phyloP scores from a whole-genome alignment of 306 rosid species.

The Pyrus communis region DNA sequence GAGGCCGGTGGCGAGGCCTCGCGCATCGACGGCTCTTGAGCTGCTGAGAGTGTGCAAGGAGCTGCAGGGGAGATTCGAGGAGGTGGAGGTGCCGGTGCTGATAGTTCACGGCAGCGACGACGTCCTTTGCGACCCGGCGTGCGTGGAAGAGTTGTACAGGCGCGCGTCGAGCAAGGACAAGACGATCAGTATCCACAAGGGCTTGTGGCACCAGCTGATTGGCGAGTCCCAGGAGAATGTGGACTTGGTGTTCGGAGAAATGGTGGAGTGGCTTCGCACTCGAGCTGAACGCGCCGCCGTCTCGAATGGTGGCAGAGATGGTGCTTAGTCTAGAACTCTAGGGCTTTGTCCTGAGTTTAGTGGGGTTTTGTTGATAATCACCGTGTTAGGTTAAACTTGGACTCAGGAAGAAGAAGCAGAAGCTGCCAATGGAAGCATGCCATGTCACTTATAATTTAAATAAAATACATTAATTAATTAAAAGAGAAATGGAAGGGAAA shows the following conservation, averaged over 20 bases:
- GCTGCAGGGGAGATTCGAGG: slow-evolving; percentile 71
- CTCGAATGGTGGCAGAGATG: background rate
- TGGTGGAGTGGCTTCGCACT: slow-evolving; percentile 55
- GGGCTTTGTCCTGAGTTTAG: background rate
- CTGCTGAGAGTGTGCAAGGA: slow-evolving; percentile 71
- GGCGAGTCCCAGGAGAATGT: slow-evolving; percentile 62
- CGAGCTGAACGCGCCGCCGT: slow-evolving; percentile 25
- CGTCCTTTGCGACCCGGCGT: slow-evolving; percentile 75
- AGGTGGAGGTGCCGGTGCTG: slow-evolving; percentile 76
- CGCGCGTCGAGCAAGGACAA: slow-evolving; percentile 80
- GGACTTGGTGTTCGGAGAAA: slow-evolving; percentile 65
- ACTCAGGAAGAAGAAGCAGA: background rate
- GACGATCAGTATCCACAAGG: slow-evolving; percentile 64
- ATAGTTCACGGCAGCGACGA: slow-evolving; percentile 72
- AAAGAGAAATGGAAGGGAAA: no score
- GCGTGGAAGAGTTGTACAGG: slow-evolving; percentile 54
- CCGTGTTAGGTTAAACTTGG: background rate
- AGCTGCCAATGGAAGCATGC: slow-evolving; percentile 35
- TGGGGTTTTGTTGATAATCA: slow-evolving; percentile 14
- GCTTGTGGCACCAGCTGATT: slow-evolving; percentile 85
- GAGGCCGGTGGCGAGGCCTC: slow-evolving; percentile 55
- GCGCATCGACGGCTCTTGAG: slow-evolving; percentile 88
- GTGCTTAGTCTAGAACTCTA: slow-evolving; percentile 10
- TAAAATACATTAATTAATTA: no score
- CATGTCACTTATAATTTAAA: no score